phyloP scores from a whole-genome alignment of 345 rosid species.

The Camelina laxa region DNA sequence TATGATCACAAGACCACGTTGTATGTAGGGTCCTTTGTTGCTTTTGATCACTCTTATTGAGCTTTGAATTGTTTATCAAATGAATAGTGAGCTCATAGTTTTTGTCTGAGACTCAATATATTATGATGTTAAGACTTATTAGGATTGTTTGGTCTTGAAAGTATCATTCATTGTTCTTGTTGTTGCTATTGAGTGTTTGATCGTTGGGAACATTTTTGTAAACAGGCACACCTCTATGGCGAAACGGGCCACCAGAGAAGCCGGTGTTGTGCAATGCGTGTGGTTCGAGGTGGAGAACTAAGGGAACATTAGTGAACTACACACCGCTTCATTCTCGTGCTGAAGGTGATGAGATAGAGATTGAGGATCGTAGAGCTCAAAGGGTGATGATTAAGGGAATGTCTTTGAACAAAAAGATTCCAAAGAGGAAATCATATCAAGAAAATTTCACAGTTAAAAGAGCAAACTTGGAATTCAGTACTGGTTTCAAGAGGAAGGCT shows the following conservation, averaged over 20 bases:
- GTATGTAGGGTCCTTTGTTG: slow-evolving; percentile 19
- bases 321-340: slow-evolving; percentile 57
- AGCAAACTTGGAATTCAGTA: slow-evolving; percentile 51
- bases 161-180: slow-evolving; percentile 23
- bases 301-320: slow-evolving; percentile 57
- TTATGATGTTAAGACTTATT: not conserved
- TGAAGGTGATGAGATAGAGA: slow-evolving; percentile 64
- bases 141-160: slow-evolving; percentile 11
- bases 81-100: not conserved
- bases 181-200: slow-evolving; percentile 32
- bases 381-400: slow-evolving; percentile 52
- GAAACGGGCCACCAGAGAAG: slow-evolving; percentile 68
- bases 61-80: slow-evolving; percentile 25
- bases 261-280: slow-evolving; percentile 82
- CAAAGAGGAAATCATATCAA: slow-evolving; percentile 68
- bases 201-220: slow-evolving; percentile 1
- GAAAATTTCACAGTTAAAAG: slow-evolving; percentile 55
- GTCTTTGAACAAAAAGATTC: slow-evolving; percentile 60
- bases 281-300: slow-evolving; percentile 67
- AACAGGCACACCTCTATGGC: slow-evolving; percentile 69
- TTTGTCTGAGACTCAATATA: not conserved
- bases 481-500: slow-evolving; percentile 60
- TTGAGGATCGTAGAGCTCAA: slow-evolving; percentile 61
- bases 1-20: slow-evolving; percentile 26
- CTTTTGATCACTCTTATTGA: slow-evolving; percentile 37